Evolutionary conservation across 768 basidiomycete species (phyloP).

Genomic region (Termitomyces sp.): DNA sequence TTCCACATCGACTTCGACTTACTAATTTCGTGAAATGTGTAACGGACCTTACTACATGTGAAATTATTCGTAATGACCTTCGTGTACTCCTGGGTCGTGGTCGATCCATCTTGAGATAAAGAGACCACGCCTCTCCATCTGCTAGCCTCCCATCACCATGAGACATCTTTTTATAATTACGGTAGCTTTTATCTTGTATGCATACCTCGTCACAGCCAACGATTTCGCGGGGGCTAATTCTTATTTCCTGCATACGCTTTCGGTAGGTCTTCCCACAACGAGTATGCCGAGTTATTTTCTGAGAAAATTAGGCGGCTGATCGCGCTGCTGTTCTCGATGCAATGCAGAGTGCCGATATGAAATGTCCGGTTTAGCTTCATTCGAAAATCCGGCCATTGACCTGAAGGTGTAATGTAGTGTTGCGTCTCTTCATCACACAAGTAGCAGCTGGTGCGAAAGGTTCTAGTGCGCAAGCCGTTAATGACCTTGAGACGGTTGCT

Average conservation of each 20-base stretch:
- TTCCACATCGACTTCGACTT: too few species aligned
- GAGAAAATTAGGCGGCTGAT: neutral
- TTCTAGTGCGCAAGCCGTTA: conserved; percentile 16
- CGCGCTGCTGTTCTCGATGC: conserved; percentile 9
- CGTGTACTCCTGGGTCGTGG: neutral
- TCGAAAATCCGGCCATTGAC: neutral
- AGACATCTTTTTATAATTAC: conserved; percentile 5
- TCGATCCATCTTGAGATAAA: neutral
- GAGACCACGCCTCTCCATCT: neutral
- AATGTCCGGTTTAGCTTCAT: neutral
- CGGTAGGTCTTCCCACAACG: conserved; percentile 5
- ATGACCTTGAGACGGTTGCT: conserved; percentile 18
- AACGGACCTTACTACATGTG: neutral
- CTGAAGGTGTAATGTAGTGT: conserved; percentile 6
- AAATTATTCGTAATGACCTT: neutral
- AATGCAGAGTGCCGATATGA: conserved; percentile 11
- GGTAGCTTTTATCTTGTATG: neutral
- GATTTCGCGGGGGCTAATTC: conserved; percentile 23
- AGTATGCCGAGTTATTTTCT: neutral
- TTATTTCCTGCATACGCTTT: conserved; percentile 18
- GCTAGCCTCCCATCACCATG: neutral
- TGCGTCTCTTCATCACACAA: conserved; percentile 19
- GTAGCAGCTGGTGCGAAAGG: conserved; percentile 17
- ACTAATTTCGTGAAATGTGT: neutral
- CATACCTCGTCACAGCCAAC: conserved; percentile 14